Conservation (phyloP, 495 filamentous ascomycete species). For the Pseudoneurospora amorphoporcata region DNA sequence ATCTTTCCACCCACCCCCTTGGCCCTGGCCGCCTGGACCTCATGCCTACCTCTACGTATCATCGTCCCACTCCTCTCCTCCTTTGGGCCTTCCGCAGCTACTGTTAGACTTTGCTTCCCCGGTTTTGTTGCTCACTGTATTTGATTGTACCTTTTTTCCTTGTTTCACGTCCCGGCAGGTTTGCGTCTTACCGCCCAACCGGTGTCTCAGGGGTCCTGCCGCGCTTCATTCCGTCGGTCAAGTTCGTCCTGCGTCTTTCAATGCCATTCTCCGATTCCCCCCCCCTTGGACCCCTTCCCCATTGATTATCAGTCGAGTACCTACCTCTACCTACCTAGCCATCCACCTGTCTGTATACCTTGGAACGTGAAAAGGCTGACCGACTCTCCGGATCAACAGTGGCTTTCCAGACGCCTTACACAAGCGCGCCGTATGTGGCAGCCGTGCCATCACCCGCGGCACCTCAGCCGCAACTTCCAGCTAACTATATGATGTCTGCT, state of each 20-base stretch:
- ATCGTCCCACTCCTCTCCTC: neutral
- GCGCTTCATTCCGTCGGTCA: neutral
- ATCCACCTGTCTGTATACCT: neutral
- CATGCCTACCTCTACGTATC: conserved; percentile 4
- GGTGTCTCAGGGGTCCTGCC: neutral
- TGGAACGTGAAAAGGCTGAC: conserved; percentile 7
- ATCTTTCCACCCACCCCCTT: neutral
- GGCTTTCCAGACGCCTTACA: conserved; percentile 44
- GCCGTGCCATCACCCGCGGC: conserved; percentile 31
- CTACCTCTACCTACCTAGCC: neutral
- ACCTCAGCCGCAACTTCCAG: conserved; percentile 34
- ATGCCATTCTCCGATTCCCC: neutral
- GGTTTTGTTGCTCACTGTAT: conserved; percentile 1
- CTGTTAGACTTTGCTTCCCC: conserved; percentile 1
- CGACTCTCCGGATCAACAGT: conserved; percentile 22
- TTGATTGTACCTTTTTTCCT: neutral
- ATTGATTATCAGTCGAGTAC: neutral
- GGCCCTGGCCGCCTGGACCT: neutral
- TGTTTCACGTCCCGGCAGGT: neutral
- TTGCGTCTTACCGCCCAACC: neutral
- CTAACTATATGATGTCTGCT: conserved; percentile 39
- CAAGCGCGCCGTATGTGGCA: conserved; percentile 39
- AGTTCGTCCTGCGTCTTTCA: neutral
- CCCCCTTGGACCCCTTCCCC: neutral
- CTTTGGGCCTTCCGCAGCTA: conserved; percentile 6